Percentiles rank a stretch among this genome's conserved stretches.
Conservation (phyloP, 1,139 yeast genomes). For the Sugiyamaella sp. region DNA sequence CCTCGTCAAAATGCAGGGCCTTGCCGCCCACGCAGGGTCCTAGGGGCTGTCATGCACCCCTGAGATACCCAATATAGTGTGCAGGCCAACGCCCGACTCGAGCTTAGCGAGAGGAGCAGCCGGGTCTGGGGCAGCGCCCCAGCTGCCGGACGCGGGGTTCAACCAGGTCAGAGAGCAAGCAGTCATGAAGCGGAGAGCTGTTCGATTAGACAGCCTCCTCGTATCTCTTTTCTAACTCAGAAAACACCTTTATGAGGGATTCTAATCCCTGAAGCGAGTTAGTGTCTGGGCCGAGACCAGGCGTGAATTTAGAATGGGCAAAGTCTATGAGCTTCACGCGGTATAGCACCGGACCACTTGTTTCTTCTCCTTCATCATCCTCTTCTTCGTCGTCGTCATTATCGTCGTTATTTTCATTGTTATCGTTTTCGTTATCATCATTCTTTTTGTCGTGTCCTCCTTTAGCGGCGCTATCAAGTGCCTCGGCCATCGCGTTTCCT, state of each 20-base stretch:
- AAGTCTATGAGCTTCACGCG: slow-evolving; percentile 77
- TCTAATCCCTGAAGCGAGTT: slow-evolving; percentile 69
- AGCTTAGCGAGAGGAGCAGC: no score
- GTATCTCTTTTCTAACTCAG: slow-evolving; percentile 31
- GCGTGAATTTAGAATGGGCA: slow-evolving; percentile 75
- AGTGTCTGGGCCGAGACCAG: slow-evolving; percentile 71
- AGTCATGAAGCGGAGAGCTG: background rate
- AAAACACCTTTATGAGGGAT: slow-evolving; percentile 54
- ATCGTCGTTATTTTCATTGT: slow-evolving; percentile 25
- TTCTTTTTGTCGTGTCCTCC: slow-evolving; percentile 37
- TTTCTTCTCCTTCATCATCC: slow-evolving; percentile 37
- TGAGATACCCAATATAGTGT: no score
- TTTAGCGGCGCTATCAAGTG: slow-evolving; percentile 39
- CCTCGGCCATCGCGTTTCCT: slow-evolving; percentile 31
- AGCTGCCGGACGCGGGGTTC: no score
- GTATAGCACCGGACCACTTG: slow-evolving; percentile 48
- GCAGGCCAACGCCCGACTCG: no score
- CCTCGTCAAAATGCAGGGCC: background rate
- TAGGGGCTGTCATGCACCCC: no score
- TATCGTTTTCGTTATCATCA: slow-evolving; percentile 33
- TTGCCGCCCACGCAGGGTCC: no score
- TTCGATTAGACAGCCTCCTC: background rate
- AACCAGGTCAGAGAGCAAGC: no score
- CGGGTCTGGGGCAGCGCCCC: no score
- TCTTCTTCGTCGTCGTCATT: slow-evolving; percentile 32